Percentiles rank a stretch among this genome's conserved stretches.
phyloP scores from a whole-genome alignment of 2,329 filamentous ascomycete species.

The Orbilia blumenaviensis region DNA sequence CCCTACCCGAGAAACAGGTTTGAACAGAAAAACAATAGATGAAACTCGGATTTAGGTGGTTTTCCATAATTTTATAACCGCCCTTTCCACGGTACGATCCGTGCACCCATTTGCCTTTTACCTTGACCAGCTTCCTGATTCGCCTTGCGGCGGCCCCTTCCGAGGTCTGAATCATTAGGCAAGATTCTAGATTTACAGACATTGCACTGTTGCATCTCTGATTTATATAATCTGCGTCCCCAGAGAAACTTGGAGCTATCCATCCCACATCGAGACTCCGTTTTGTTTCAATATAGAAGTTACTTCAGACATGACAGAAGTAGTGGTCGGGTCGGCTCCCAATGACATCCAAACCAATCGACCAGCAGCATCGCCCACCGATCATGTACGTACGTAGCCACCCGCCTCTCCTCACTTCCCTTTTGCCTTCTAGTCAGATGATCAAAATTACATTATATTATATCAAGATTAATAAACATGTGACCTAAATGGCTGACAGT shows the following conservation, averaged over 20 bases:
- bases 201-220: not conserved
- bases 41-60: not conserved
- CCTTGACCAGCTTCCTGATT: not conserved
- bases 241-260: not conserved
- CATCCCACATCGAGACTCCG: not conserved
- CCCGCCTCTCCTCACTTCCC: not conserved
- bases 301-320: conserved; percentile 35
- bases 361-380: conserved; percentile 41
- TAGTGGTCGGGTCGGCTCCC: conserved; percentile 20
- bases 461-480: not conserved
- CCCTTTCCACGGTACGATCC: conserved; percentile 4
- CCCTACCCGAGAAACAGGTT: not conserved
- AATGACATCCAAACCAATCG: conserved; percentile 26
- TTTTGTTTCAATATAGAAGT: not conserved
- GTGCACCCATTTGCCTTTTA: not conserved
- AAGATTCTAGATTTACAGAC: not conserved
- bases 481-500: conserved; percentile 12
- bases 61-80: not conserved
- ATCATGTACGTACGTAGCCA: conserved; percentile 52
- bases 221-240: not conserved
- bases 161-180: not conserved
- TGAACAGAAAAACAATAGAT: not conserved
- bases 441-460: too few species aligned
- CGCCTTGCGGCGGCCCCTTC: not conserved
- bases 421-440: too few species aligned